These are phyloP conservation scores for Mortierella sp. DNA, from an alignment of 371 early-diverging fungal genomes.

Conservation along the genomic window DNA sequence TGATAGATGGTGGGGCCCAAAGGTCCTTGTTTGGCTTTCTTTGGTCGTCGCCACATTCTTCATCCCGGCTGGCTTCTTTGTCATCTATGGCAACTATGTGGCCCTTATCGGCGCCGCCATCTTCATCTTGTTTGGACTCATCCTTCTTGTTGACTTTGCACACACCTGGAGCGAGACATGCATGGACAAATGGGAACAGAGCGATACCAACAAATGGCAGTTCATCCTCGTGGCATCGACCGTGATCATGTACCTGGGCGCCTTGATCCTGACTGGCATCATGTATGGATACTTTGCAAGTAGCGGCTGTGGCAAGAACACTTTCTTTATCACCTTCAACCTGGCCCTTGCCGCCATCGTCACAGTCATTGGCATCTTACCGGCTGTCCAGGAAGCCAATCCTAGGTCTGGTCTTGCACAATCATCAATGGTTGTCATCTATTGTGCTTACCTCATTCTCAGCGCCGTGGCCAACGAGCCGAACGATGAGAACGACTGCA, in stretches of 20 bases:
- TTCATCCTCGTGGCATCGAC: slow-evolving; percentile 81
- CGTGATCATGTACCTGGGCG: slow-evolving; percentile 69
- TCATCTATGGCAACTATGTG: slow-evolving; percentile 88
- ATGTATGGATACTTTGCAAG: slow-evolving; percentile 87
- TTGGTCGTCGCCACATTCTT: slow-evolving; percentile 86
- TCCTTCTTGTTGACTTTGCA: slow-evolving; percentile 94
- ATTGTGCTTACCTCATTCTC: slow-evolving; percentile 90
- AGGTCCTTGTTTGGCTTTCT: slow-evolving; percentile 81
- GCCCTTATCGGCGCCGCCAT: slow-evolving; percentile 89
- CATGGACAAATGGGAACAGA: slow-evolving; percentile 82
- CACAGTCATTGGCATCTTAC: slow-evolving; percentile 78
- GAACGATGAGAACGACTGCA: slow-evolving; percentile 71
- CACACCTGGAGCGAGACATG: slow-evolving; percentile 90
- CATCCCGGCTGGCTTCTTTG: slow-evolving; percentile 91
- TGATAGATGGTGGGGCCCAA: slow-evolving; percentile 89
- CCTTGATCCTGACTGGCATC: slow-evolving; percentile 76
- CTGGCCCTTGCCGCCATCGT: slow-evolving; percentile 79
- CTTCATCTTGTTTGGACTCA: slow-evolving; percentile 91
- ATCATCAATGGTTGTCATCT: slow-evolving; percentile 91
- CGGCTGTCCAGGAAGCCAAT: slow-evolving; percentile 90
- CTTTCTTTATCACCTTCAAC: slow-evolving; percentile 92
- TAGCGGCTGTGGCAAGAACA: slow-evolving; percentile 85
- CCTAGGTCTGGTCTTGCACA: slow-evolving; percentile 92
- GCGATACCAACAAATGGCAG: slow-evolving; percentile 80
- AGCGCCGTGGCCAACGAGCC: slow-evolving; percentile 91